Evolutionary conservation across 805 yeast genomes (phyloP).

Genomic region (Zygosaccharomyces bailii): DNA sequence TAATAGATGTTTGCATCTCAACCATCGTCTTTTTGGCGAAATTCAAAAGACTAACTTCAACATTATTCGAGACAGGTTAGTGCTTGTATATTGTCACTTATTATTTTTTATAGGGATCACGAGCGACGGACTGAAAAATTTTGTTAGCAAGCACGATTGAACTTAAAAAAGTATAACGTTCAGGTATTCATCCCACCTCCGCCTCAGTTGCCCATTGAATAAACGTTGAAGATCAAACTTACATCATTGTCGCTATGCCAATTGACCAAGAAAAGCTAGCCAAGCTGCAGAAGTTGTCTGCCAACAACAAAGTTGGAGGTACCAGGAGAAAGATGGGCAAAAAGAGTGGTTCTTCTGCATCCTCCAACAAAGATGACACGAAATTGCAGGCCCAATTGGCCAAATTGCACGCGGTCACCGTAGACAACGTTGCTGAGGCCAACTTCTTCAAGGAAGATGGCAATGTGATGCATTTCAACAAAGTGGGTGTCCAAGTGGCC

Average conservation of each 20-base stretch:
- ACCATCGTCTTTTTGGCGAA: background rate
- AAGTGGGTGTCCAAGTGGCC: constrained; percentile 94
- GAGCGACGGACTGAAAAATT: constrained; percentile 11
- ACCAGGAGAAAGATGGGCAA: constrained; percentile 93
- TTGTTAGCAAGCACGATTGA: constrained; percentile 6
- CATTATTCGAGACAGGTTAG: no score
- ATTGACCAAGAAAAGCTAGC: constrained; percentile 93
- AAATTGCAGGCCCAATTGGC: constrained; percentile 85
- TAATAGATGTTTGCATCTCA: no score
- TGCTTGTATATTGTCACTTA: no score
- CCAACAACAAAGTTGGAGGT: constrained; percentile 76
- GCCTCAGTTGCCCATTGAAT: background rate
- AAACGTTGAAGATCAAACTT: background rate
- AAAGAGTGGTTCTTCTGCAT: constrained; percentile 43
- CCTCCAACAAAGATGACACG: constrained; percentile 79
- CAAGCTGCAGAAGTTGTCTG: constrained; percentile 74
- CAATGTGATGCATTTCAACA: constrained; percentile 90
- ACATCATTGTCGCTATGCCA: constrained; percentile 52
- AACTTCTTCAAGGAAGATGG: constrained; percentile 97
- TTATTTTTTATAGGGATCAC: background rate
- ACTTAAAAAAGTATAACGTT: background rate
- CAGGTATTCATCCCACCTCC: background rate
- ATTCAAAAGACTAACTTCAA: no score
- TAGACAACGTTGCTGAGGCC: constrained; percentile 92
- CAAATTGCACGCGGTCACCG: constrained; percentile 83